phyloP scores from a whole-genome alignment of 163 green algal species.

The Chlamydomonas reinhardtii region DNA sequence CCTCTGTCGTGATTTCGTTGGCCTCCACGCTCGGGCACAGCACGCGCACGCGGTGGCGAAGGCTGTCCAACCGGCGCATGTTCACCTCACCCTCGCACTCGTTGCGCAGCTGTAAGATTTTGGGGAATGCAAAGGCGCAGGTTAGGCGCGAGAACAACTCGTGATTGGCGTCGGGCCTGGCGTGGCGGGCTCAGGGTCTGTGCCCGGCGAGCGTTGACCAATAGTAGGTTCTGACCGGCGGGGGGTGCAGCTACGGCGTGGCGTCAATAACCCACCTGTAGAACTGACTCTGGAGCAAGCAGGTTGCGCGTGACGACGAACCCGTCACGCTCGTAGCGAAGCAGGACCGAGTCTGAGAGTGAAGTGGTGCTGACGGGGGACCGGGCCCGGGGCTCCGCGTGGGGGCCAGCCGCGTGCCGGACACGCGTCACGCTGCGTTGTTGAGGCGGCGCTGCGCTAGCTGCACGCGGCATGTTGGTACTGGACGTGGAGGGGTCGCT shows the following conservation, averaged over 20 bases:
- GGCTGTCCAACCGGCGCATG: conserved; percentile 26
- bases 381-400: background rate
- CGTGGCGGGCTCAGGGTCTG: too few relatives aligned
- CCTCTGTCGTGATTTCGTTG: background rate
- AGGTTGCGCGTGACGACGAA: conserved; percentile 48
- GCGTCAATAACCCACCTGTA: too few relatives aligned
- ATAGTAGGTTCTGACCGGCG: too few relatives aligned
- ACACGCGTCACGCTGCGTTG: conserved; percentile 15
- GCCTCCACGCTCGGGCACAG: conserved; percentile 43
- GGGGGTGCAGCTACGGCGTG: too few relatives aligned
- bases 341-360: conserved; percentile 3
- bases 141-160: too few relatives aligned
- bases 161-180: too few relatives aligned
- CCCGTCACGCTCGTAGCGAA: conserved; percentile 58
- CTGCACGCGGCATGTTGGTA: too few relatives aligned
- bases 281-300: background rate
- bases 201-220: too few relatives aligned
- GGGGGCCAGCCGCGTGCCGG: background rate
- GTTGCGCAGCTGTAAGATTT: conserved; percentile 2
- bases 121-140: background rate
- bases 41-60: conserved; percentile 58
- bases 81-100: conserved; percentile 31
- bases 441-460: too few relatives aligned
- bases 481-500: too few relatives aligned
- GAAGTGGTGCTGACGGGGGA: background rate